Base-by-base conservation (phyloP, 352 stramenopile species). In the Globisporangium perplexum region DNA sequence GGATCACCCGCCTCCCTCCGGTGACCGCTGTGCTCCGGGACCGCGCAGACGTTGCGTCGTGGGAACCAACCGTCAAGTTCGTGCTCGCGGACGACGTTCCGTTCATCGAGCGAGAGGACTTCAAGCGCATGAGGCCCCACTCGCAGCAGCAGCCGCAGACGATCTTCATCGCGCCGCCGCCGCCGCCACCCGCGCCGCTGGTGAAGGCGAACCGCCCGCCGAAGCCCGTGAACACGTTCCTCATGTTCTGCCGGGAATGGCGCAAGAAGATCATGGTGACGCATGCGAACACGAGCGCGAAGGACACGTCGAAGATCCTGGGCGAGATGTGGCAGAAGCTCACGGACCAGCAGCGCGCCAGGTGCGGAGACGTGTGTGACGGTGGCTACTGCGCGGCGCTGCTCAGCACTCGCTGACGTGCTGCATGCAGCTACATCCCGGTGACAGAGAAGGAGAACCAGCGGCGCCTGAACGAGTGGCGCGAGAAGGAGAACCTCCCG, bases 251-350 rank as follows among this genome's bases (percentile, higher is more conserved):
- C 46, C 69, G 78, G 18, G 74, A 89, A 66, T 88, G 78, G 61
- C 65, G 81, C 23, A 91, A 91, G 65, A 86, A 84, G 60, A 86
- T 91, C 55, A 89, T 91, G 81, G 69, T 63, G 22, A 71, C 86
- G 23, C 72, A 89, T 55, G 72, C 72, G 30, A 83, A 73, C 55
- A 84, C 74, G 11, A 92, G 69, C 24, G 82, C 82, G 14, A 92
- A 92, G 41, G 82, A 90, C 61, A 78, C 82, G 39, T 92, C 82
- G 14, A 90, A 87, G 56, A 83, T 92, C 50, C 62, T 92, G 18
- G 82, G 82, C 26, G 82, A 90, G 53, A 92, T 90, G 77, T 92
- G 82, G 82, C 76, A 92, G 50, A 92, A 92, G 47, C 62, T 92
- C 11, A 84, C 72, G 11, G 82, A 92, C 51, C 71, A 90, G 45